phyloP scores from a whole-genome alignment of 345 rosid species.

The Citrus mangshanensis region DNA sequence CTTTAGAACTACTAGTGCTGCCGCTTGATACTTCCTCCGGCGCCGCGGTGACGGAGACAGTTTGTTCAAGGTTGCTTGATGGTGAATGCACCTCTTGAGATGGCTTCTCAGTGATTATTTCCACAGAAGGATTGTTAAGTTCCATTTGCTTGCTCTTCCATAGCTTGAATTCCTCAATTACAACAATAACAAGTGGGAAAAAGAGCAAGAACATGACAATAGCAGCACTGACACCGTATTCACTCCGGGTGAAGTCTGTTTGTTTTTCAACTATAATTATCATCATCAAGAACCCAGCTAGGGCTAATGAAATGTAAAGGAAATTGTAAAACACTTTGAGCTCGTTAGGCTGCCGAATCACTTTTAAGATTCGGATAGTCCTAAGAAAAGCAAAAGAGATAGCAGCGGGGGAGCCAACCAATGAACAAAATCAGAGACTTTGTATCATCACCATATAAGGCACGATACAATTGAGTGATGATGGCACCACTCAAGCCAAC shows the following conservation, averaged over 20 bases:
- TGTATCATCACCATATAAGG: slow-evolving; percentile 36
- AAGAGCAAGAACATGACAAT: slow-evolving; percentile 51
- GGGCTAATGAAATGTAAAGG: slow-evolving; percentile 52
- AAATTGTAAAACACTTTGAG: slow-evolving; percentile 47
- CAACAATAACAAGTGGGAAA: slow-evolving; percentile 44
- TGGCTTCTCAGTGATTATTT: slow-evolving; percentile 27
- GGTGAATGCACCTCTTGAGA: background rate
- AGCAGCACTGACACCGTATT: slow-evolving; percentile 43
- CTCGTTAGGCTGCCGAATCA: slow-evolving; percentile 42
- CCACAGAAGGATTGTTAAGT: slow-evolving; percentile 23
- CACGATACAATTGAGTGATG: slow-evolving; percentile 48
- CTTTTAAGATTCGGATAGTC: slow-evolving; percentile 44
- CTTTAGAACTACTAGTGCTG: background rate
- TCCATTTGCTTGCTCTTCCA: slow-evolving; percentile 34
- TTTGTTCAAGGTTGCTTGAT: background rate
- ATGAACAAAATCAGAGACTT: slow-evolving; percentile 50
- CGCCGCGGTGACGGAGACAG: background rate
- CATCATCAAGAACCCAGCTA: slow-evolving; percentile 57
- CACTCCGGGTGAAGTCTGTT: slow-evolving; percentile 24
- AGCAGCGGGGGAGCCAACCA: slow-evolving; percentile 58
- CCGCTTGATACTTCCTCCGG: background rate
- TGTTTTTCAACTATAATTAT: slow-evolving; percentile 44
- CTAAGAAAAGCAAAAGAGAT: slow-evolving; percentile 41
- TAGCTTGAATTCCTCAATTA: slow-evolving; percentile 46
- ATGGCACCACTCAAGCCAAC: slow-evolving; percentile 61